Base-by-base conservation (phyloP, 257 asterid species). In the Primulina tabacum region DNA sequence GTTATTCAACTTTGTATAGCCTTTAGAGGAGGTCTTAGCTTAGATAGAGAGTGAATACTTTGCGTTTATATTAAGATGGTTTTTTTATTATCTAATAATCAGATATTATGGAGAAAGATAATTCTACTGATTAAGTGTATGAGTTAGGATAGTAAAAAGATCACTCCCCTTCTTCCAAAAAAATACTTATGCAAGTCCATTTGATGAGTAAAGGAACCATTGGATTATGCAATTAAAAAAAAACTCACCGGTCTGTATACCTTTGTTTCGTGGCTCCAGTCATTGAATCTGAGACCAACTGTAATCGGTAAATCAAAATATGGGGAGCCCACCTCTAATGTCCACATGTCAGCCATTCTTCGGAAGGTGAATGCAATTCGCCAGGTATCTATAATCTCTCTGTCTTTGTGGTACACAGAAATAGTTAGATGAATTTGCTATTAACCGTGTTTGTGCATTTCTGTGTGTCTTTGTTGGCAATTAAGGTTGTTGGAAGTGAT, bases 401-500 rank as follows among this genome's bases (percentile, higher is more conserved):
- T 69, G 73, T 16, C 77, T 60, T 66, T 35, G 47, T 2, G 3
- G 29, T 34, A 37, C 2, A 60, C 24, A 57, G 1, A 8, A 26
- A 29, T 28, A 62, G 24, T 14, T 12, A 14, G n/a, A 43, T 50
- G 56, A 50, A 50, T 50, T 8, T 50, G 56, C 20, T 50, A 50
- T 50, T 16, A 16, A 16, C 8, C 16, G 50, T 50, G 56, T 50
- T 50, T 50, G 20, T 50, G 56, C 2, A 2, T 16, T 50, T 47
- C 56, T 50, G 20, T 50, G 17, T 16, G 2, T 50, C 20, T 17
- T 56, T 67, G 52, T 75, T 74, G 29, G 50, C 38, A 69, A 37
- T 72, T 65, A 84, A 93, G 99, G 99, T 86, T 70, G 97, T 91
- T 62, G 97, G 93, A 68, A 91, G 99, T 77, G 99, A 93, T 29